Percentiles rank a stretch among this genome's conserved stretches.
Conservation (phyloP, 345 rosid genomes). For the Eutrema yunnanense region DNA sequence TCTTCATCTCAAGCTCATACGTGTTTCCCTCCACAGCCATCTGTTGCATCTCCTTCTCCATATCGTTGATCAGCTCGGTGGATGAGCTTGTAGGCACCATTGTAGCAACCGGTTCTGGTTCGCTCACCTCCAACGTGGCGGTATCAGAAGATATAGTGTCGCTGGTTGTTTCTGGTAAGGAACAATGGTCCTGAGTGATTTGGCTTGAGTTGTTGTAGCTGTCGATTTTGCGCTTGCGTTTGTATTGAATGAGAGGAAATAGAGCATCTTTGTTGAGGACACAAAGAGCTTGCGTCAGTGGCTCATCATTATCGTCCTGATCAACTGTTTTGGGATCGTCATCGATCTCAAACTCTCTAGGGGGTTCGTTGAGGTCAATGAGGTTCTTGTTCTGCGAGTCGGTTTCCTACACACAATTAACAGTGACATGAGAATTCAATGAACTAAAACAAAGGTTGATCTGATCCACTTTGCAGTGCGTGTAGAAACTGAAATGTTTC, state of each 20-base stretch:
- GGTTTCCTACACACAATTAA: neutral
- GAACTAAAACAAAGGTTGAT: neutral
- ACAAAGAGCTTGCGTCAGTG: constrained; percentile 22
- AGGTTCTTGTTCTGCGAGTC: neutral
- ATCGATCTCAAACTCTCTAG: neutral
- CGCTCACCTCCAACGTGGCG: neutral
- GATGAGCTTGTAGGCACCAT: neutral
- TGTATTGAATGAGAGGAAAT: constrained; percentile 44
- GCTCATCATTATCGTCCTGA: neutral
- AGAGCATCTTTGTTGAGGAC: constrained; percentile 45
- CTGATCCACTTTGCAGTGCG: neutral
- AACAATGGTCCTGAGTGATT: constrained; percentile 47
- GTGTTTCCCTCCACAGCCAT: constrained; percentile 52
- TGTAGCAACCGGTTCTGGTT: neutral
- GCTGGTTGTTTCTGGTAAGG: constrained; percentile 35
- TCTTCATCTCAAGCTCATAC: constrained; percentile 47
- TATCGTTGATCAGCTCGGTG: constrained; percentile 33
- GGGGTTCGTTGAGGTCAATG: neutral
- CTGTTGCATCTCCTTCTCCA: constrained; percentile 51
- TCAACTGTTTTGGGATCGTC: neutral
- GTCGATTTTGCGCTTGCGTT: constrained; percentile 50
- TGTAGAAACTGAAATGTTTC: neutral
- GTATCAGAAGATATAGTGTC: constrained; percentile 27
- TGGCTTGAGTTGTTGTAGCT: constrained; percentile 45
- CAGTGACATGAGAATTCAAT: neutral